A percentile compares a stretch with the other conserved stretches of the same genome.
Conservation (phyloP, 2,329 filamentous ascomycete genomes). For the Ceratocystis lukuohia region DNA sequence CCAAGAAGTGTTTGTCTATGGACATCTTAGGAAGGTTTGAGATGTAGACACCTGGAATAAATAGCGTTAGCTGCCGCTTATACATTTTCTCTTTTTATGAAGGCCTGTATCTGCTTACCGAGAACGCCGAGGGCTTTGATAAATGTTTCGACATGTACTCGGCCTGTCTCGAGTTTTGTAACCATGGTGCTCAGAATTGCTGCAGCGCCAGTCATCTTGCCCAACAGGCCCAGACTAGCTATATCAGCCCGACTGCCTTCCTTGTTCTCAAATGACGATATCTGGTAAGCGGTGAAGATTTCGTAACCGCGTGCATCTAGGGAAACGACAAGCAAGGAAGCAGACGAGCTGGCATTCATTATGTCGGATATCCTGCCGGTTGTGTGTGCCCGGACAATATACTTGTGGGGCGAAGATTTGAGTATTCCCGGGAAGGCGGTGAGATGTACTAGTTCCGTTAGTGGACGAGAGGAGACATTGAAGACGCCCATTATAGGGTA, state of each 20-base stretch:
- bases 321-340: constrained; percentile 46
- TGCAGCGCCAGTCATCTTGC: constrained; percentile 81
- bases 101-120: constrained; percentile 35
- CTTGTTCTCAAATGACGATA: constrained; percentile 42
- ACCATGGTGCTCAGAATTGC: constrained; percentile 55
- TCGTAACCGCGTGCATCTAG: constrained; percentile 60
- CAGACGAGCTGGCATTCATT: constrained; percentile 31
- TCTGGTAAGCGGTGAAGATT: constrained; percentile 61
- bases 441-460: constrained; percentile 58
- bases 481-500: constrained; percentile 72
- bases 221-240: constrained; percentile 63
- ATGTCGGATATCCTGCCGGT: constrained; percentile 48
- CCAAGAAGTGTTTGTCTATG: constrained; percentile 54
- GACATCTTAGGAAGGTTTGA: constrained; percentile 49
- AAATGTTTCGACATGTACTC: constrained; percentile 51
- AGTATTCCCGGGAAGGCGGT: constrained; percentile 57
- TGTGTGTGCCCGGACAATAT: constrained; percentile 60
- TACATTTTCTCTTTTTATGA: constrained; percentile 12
- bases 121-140: constrained; percentile 69
- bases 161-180: constrained; percentile 36
- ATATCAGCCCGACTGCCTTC: constrained; percentile 34
- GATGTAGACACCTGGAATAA: constrained; percentile 54
- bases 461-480: constrained; percentile 52
- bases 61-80: background rate
- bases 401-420: constrained; percentile 34